A percentile compares a stretch with the other conserved stretches of the same genome.
These are phyloP conservation scores for Moesziomyces globuligerus DNA, from an alignment of 1,284 basidiomycete species.

Conservation along the genomic window DNA sequence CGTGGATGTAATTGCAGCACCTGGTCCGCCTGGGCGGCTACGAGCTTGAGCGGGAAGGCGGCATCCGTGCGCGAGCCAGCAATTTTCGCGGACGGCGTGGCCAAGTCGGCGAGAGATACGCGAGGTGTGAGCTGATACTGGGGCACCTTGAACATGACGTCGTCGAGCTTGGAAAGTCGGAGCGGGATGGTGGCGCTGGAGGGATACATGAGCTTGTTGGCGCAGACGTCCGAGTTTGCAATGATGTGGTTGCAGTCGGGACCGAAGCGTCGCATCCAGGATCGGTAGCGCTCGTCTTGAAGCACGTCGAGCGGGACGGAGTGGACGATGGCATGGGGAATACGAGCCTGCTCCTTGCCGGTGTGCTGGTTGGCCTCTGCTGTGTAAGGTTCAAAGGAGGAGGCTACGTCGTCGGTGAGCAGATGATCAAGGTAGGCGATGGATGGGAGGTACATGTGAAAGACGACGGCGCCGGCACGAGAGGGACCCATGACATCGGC, in stretches of 20 bases:
- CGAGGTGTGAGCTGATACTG: slow-evolving; percentile 69
- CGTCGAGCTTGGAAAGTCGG: slow-evolving; percentile 78
- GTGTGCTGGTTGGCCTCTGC: slow-evolving; percentile 37
- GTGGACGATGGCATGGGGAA: slow-evolving; percentile 69
- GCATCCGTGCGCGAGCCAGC: too few relatives aligned
- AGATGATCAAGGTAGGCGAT: slow-evolving; percentile 76
- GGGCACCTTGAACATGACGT: slow-evolving; percentile 78
- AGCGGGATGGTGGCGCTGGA: slow-evolving; percentile 79
- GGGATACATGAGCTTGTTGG: slow-evolving; percentile 79
- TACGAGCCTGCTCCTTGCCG: slow-evolving; percentile 68
- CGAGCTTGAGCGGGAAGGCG: slow-evolving; percentile 15
- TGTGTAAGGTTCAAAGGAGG: slow-evolving; percentile 71
- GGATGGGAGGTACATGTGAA: slow-evolving; percentile 73
- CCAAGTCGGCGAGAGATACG: slow-evolving; percentile 3
- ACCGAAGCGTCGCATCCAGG: slow-evolving; percentile 78
- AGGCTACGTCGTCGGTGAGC: slow-evolving; percentile 64
- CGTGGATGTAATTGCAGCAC: slow-evolving; percentile 43
- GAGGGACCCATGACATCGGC: slow-evolving; percentile 72
- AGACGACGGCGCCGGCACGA: slow-evolving; percentile 73
- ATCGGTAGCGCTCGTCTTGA: slow-evolving; percentile 76
- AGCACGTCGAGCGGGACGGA: slow-evolving; percentile 67
- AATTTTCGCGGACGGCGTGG: not conserved
- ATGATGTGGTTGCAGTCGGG: slow-evolving; percentile 70
- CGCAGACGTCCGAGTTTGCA: slow-evolving; percentile 73
- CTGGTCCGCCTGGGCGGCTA: slow-evolving; percentile 29